A percentile compares a stretch with the other conserved stretches of the same genome.
These are phyloP conservation scores for Leccinum obscurum DNA, from an alignment of 768 basidiomycete genomes.

Conservation along the genomic window DNA sequence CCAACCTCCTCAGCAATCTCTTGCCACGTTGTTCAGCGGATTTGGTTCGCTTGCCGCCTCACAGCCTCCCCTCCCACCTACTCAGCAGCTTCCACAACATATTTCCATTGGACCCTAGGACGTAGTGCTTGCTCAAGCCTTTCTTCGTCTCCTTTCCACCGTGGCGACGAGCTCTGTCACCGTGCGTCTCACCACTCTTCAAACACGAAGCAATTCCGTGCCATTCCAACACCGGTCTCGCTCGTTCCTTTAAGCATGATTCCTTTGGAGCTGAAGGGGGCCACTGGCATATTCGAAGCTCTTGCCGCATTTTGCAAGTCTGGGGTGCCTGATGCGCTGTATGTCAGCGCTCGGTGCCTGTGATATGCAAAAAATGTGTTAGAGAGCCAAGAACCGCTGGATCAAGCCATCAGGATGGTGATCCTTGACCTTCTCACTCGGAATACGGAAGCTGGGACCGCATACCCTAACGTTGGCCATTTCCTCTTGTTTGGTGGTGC, in stretches of 20 bases:
- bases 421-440: slow-evolving; percentile 81
- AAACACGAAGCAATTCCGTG: slow-evolving; percentile 70
- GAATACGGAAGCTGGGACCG: slow-evolving; percentile 59
- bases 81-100: slow-evolving; percentile 42
- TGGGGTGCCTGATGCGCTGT: slow-evolving; percentile 61
- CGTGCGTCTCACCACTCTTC: slow-evolving; percentile 72
- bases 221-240: slow-evolving; percentile 75
- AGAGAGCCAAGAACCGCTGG: slow-evolving; percentile 45
- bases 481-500: slow-evolving; percentile 77
- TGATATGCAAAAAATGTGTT: slow-evolving; percentile 65
- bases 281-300: slow-evolving; percentile 58
- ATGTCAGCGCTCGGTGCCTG: slow-evolving; percentile 41
- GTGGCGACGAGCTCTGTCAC: slow-evolving; percentile 75
- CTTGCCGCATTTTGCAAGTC: slow-evolving; percentile 82
- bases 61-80: slow-evolving; percentile 31
- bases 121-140: slow-evolving; percentile 74
- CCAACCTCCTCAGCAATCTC: slow-evolving; percentile 44
- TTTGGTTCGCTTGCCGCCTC: slow-evolving; percentile 31
- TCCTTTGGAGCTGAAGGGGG: slow-evolving; percentile 87
- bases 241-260: slow-evolving; percentile 70
- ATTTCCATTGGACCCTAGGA: slow-evolving; percentile 64
- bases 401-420: slow-evolving; percentile 71
- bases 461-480: slow-evolving; percentile 85
- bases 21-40: slow-evolving; percentile 30
- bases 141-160: slow-evolving; percentile 77